Conservation (phyloP, 768 basidiomycete species). For the Boletus barrowsii region DNA sequence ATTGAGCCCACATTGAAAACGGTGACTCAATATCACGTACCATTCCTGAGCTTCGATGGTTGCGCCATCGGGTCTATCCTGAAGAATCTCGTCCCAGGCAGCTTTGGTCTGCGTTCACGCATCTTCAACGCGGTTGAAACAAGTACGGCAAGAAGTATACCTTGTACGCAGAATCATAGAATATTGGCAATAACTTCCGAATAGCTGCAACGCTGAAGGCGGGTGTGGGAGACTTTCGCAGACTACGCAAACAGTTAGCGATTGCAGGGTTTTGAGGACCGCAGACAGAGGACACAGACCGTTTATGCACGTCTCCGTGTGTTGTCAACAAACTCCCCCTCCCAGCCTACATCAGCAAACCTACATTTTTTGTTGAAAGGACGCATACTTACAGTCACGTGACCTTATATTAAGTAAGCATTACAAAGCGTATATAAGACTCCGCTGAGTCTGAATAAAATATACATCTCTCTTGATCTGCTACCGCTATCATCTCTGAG, state of each 20-base stretch:
- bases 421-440: too few species aligned
- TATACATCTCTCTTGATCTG: too few species aligned
- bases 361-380: too few species aligned
- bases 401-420: too few species aligned
- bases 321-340: conserved; percentile 12
- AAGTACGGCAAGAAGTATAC: conserved; percentile 15
- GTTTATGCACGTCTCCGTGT: conserved; percentile 17
- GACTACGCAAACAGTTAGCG: conserved; percentile 12
- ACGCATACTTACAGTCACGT: too few species aligned
- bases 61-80: conserved; percentile 25
- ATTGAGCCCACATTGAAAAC: background rate
- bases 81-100: conserved; percentile 29
- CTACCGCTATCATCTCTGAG: too few species aligned
- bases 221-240: conserved; percentile 37
- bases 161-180: conserved; percentile 41
- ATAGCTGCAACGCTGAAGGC: conserved; percentile 41
- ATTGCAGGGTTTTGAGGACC: background rate
- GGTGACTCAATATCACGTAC: conserved; percentile 19
- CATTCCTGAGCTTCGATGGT: conserved; percentile 48
- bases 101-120: conserved; percentile 23
- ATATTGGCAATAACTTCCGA: conserved; percentile 30
- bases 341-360: too few species aligned
- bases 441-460: too few species aligned
- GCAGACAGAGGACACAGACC: conserved; percentile 1
- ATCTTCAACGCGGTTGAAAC: background rate